Base-by-base conservation (phyloP, 1,284 basidiomycete species). In the Puccinia novopanici region DNA sequence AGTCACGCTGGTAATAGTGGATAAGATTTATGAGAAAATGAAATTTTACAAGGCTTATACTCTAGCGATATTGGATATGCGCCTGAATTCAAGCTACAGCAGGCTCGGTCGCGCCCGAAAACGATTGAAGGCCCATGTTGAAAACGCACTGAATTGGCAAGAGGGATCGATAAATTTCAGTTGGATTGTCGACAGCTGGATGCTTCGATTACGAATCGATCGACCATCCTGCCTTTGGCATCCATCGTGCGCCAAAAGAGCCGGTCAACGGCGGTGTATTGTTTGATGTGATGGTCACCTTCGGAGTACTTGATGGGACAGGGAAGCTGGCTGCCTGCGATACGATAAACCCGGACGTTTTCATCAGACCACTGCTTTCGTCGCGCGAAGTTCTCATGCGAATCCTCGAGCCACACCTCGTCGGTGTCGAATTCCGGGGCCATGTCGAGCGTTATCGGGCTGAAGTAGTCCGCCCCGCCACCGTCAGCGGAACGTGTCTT, bases 161-260 rank as follows among this genome's bases (percentile, higher is more conserved):
- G n/a, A n/a, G n/a, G n/a, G n/a, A n/a, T n/a, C n/a, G n/a, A n/a
- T n/a, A n/a, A n/a, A n/a, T 22, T 48, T 67, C 63, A 73, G 54
- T 57, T 73, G 40, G 67, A 63, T 75, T 42, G 67, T 45, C 76
- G 65, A 61, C 76, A 78, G 68, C 65, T 71, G 1, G 52, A 40
- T 15, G 76, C 76, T 61, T 78, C 76, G 34, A 78, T 52, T 34
- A 78, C 76, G 30, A 78, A 78, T 30, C 67, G 50, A 61, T 78
- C 76, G 19, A 78, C 54, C 15, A 48, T n/a, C 61, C 65, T 78
- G 12, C 76, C 76, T 61, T 68, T 70, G 22, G 54, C 50, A 50
- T 57, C 67, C 65, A 78, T 48, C 17, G 67, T 78, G n/a, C 76
- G 63, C 65, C 65, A 78, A 54, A 71, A 78, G 34, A 78, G 30